Conservation (phyloP, 495 filamentous ascomycete genomes). For the Cudoniella acicularis region DNA sequence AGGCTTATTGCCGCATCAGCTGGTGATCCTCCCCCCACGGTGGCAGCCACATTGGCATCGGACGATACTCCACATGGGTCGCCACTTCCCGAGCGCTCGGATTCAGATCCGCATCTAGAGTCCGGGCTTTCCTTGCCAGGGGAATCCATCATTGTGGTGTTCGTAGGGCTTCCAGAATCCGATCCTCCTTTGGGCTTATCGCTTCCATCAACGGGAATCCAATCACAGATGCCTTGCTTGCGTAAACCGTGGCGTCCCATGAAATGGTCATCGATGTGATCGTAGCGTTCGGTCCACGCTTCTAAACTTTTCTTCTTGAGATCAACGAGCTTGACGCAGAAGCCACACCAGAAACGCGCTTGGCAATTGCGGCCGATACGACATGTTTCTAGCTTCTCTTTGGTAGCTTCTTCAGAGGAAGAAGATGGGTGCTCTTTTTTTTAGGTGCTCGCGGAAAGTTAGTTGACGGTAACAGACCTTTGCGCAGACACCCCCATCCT, state of each 20-base stretch:
- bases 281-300: constrained; percentile 73
- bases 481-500: constrained; percentile 40
- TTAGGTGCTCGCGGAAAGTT: constrained; percentile 56
- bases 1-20: not conserved
- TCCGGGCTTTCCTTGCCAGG: not conserved
- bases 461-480: constrained; percentile 60
- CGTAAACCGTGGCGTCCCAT: constrained; percentile 32
- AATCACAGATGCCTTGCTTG: constrained; percentile 21
- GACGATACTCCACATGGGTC: not conserved
- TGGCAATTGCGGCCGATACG: constrained; percentile 69
- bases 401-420: constrained; percentile 30
- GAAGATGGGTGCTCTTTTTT: constrained; percentile 42
- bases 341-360: constrained; percentile 84
- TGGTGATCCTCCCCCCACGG: not conserved
- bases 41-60: not conserved
- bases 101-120: not conserved
- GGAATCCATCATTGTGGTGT: too few relatives aligned
- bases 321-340: constrained; percentile 60
- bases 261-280: constrained; percentile 86
- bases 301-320: constrained; percentile 51
- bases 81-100: not conserved
- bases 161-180: not conserved
- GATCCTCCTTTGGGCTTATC: constrained; percentile 18
- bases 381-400: constrained; percentile 42
- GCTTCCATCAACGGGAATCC: constrained; percentile 18